Base-by-base conservation (phyloP, 345 rosid genomes). In the Erucastrum elatum region DNA sequence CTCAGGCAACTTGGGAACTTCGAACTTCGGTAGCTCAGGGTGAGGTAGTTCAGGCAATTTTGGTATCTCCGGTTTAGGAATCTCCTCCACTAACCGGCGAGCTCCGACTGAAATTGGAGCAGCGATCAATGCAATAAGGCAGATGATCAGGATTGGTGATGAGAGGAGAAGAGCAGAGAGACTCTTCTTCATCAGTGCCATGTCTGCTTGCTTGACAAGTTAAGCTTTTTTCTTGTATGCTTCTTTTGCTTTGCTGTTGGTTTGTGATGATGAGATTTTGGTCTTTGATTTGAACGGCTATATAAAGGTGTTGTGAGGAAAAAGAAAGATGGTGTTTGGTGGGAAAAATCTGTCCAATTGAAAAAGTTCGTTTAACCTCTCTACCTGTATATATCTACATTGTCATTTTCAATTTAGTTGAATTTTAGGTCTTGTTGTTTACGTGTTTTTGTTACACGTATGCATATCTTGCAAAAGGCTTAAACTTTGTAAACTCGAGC, bases 21-120 rank as follows among this genome's bases (percentile, higher is more conserved):
- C 77, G 30, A 62, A 15, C 15, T 69, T 69, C 0, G 74, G 84
- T 29, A 84, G 51, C 70, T 81, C 84, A 3, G 83, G 83, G 26
- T 75, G 69, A 12, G 84, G 77, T 2, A 72, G 2, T 44, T 82
- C 78, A 0, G 84, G 83, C 10, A 78, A 7, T 66, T 72, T 72
- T 0, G 83, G 85, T 33, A 83, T 4, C 66, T 83, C 85, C 17
- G 79, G 83, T 49, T 80, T 64, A 21, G 84, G 84, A 11, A 64
- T 61, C 29, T 81, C 84, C 9, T 81, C 86, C 5, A 77, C 49
- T 33, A 74, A 17, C 75, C 76, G 49, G 13, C 81, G 85, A 60
- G 82, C 77, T 46, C 15, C 72, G 2, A 53, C 83, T 30, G 79
- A 39, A 64, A 55, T 44, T 6, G 83, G 79, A 10, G 13, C 63